A percentile compares a stretch with the other conserved stretches of the same genome.
Evolutionary conservation across 2,329 filamentous ascomycete genomes (phyloP).

Genomic region (Triangularia verruculosa): DNA sequence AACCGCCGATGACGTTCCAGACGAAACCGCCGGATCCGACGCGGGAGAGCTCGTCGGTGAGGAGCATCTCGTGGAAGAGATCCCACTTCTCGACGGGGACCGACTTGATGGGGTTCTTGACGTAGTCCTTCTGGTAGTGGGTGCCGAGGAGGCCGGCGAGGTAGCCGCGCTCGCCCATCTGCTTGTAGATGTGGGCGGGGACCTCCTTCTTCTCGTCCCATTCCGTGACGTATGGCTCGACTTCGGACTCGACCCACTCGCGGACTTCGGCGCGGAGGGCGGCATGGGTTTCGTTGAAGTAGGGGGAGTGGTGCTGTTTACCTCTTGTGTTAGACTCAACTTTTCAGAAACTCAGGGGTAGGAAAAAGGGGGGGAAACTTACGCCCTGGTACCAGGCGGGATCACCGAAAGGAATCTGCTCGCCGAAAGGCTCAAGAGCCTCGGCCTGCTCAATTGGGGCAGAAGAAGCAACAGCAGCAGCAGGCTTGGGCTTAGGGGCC

Average conservation of each 20-base stretch:
- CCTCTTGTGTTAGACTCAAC: not conserved
- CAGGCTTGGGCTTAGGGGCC: slow-evolving; percentile 39
- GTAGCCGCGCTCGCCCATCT: slow-evolving; percentile 91
- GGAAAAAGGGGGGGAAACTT: slow-evolving; percentile 40
- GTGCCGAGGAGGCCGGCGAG: slow-evolving; percentile 87
- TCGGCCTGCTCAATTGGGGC: slow-evolving; percentile 55
- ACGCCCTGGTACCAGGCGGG: slow-evolving; percentile 94
- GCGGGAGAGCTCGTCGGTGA: slow-evolving; percentile 92
- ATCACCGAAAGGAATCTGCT: slow-evolving; percentile 86
- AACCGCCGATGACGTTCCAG: slow-evolving; percentile 97
- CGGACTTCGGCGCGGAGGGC: slow-evolving; percentile 88
- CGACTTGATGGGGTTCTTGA: slow-evolving; percentile 66
- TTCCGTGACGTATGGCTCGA: slow-evolving; percentile 89
- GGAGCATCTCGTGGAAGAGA: slow-evolving; percentile 93
- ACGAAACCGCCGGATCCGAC: slow-evolving; percentile 88
- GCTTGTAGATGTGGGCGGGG: slow-evolving; percentile 85
- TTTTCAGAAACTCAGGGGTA: slow-evolving; percentile 13
- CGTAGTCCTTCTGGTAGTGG: slow-evolving; percentile 74
- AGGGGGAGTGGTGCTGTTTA: slow-evolving; percentile 86
- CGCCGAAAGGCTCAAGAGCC: slow-evolving; percentile 79
- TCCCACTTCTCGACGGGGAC: slow-evolving; percentile 92
- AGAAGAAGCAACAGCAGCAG: slow-evolving; percentile 36
- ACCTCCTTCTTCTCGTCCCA: slow-evolving; percentile 97
- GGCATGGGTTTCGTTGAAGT: slow-evolving; percentile 92
- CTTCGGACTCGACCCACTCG: slow-evolving; percentile 83